phyloP scores from a whole-genome alignment of 768 basidiomycete genomes.

The Cyclocybe cylindracea region DNA sequence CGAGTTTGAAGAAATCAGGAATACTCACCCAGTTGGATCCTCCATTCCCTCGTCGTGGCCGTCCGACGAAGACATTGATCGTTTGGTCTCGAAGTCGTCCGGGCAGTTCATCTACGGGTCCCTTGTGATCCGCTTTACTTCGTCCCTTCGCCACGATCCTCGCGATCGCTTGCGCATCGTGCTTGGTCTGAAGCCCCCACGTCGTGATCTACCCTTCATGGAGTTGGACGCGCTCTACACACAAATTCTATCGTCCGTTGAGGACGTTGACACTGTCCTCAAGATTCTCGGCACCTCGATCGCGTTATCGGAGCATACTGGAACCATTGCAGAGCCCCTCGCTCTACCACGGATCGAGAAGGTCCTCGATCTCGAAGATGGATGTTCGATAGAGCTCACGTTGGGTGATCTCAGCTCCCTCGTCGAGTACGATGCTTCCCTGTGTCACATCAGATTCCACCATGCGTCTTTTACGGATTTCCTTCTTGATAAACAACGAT shows the following conservation, averaged over 20 bases:
- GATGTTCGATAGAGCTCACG: too few relatives aligned
- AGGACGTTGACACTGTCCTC: not conserved
- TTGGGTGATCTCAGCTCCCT: not conserved
- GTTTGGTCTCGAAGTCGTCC: not conserved
- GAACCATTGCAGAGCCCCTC: not conserved
- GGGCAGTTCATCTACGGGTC: slow-evolving; percentile 3
- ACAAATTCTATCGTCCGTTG: not conserved
- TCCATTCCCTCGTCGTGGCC: not conserved
- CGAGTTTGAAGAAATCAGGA: not conserved
- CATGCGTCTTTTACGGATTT: slow-evolving; percentile 2
- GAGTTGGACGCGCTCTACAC: slow-evolving; percentile 1
- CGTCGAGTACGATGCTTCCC: not conserved
- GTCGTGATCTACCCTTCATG: not conserved
- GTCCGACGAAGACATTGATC: not conserved
- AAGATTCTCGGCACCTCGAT: not conserved
- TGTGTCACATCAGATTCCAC: not conserved
- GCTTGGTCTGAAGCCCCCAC: not conserved
- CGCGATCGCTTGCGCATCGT: not conserved
- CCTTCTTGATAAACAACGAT: not conserved
- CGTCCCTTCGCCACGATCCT: not conserved
- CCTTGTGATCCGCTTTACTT: not conserved
- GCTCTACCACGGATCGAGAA: not conserved
- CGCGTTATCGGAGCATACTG: not conserved
- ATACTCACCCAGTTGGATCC: not conserved
- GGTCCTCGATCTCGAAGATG: not conserved